These are phyloP conservation scores for Trichocladium uniseriatum DNA, from an alignment of 495 filamentous ascomycete species.

Conservation along the genomic window DNA sequence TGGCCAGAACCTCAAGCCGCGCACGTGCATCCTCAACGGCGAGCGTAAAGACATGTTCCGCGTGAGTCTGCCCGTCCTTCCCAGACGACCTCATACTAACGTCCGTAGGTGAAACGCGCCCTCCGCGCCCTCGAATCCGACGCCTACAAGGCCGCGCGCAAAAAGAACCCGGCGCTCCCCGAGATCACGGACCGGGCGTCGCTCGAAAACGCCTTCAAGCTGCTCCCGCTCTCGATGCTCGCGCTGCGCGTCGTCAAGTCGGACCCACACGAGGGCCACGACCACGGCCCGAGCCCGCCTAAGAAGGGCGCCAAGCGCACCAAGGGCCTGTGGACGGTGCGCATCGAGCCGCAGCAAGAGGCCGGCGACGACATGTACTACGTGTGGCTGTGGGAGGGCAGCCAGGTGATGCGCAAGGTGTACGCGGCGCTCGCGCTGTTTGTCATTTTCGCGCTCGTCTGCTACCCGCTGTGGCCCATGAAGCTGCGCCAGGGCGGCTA, in stretches of 20 bases:
- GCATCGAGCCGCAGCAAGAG: constrained; percentile 95
- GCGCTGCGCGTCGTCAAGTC: constrained; percentile 83
- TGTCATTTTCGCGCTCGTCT: constrained; percentile 73
- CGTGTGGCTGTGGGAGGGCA: constrained; percentile 91
- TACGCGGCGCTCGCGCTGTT: constrained; percentile 77
- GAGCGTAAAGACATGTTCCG: constrained; percentile 98
- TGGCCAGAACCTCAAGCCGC: constrained; percentile 74
- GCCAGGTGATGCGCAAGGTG: constrained; percentile 85
- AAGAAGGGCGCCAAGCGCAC: constrained; percentile 70
- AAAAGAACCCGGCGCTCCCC: constrained; percentile 83
- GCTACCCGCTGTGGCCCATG: constrained; percentile 96
- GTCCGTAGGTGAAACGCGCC: constrained; percentile 77
- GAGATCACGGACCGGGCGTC: constrained; percentile 76
- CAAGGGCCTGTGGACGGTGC: constrained; percentile 95
- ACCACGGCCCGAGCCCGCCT: constrained; percentile 37
- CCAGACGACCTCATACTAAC: neutral
- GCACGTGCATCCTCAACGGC: constrained; percentile 89
- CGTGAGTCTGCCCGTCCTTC: constrained; percentile 40
- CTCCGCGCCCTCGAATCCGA: constrained; percentile 85
- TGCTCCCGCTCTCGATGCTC: constrained; percentile 90
- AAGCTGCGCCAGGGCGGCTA: constrained; percentile 87
- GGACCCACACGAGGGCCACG: constrained; percentile 66
- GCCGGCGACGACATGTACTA: constrained; percentile 86
- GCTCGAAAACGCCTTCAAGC: constrained; percentile 87
- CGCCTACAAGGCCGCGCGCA: constrained; percentile 75